A percentile compares a stretch with the other conserved stretches of the same genome.
These are phyloP conservation scores for Botrytis galanthina DNA, from an alignment of 2,329 filamentous ascomycete genomes.

Conservation along the genomic window DNA sequence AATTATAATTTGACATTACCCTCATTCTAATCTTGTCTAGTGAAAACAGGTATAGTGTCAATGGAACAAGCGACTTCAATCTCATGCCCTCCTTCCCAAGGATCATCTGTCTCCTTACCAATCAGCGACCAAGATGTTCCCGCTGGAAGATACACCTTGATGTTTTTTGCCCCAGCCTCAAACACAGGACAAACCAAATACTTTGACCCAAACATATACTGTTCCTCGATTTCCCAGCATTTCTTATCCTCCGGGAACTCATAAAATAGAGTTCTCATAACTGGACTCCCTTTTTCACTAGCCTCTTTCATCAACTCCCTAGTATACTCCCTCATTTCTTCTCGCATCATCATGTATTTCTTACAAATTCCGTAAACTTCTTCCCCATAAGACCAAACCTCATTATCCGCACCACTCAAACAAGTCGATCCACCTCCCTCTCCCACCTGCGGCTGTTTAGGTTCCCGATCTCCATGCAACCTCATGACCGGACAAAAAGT, in stretches of 20 bases:
- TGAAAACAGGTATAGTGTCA: slow-evolving; percentile 49
- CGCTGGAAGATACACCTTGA: slow-evolving; percentile 52
- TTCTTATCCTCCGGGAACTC: slow-evolving; percentile 56
- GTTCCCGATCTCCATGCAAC: slow-evolving; percentile 64
- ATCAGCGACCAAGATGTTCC: slow-evolving; percentile 31
- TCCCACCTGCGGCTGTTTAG: slow-evolving; percentile 46
- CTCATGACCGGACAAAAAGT: slow-evolving; percentile 66
- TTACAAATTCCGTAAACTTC: slow-evolving; percentile 59
- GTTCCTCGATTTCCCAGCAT: slow-evolving; percentile 56
- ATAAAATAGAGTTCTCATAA: slow-evolving; percentile 63
- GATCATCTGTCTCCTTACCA: background rate
- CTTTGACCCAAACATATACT: slow-evolving; percentile 63
- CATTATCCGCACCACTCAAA: slow-evolving; percentile 52
- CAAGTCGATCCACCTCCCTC: slow-evolving; percentile 28
- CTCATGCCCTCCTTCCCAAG: slow-evolving; percentile 42
- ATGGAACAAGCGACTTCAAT: slow-evolving; percentile 46
- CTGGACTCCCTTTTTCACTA: slow-evolving; percentile 56
- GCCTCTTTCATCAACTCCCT: slow-evolving; percentile 57
- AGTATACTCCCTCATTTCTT: slow-evolving; percentile 57
- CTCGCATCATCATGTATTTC: slow-evolving; percentile 57
- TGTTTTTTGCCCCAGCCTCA: slow-evolving; percentile 45
- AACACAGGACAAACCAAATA: slow-evolving; percentile 60
- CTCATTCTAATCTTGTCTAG: background rate
- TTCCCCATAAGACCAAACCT: slow-evolving; percentile 65
- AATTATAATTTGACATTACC: background rate